Base-by-base conservation (phyloP, 495 filamentous ascomycete genomes). In the Hypoxylon crocopeplum region DNA sequence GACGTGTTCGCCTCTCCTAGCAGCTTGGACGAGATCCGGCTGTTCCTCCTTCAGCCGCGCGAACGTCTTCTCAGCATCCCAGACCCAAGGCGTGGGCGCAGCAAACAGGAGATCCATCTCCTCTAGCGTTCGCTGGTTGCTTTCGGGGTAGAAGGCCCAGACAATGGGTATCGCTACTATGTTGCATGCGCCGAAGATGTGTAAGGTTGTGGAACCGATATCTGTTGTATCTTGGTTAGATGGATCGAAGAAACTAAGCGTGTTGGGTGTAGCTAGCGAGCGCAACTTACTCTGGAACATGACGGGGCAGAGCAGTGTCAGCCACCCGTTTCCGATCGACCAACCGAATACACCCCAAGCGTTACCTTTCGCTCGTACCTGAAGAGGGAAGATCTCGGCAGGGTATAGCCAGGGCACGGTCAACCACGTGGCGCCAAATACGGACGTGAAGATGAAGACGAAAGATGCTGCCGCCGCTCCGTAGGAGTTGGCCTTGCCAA, bases 311-410 rank as follows among this genome's bases (percentile, higher is more conserved):
- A 88, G 72, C 5, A 88, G 79, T 0, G 82, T 86, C 68, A 74
- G 39, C 83, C 84, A 87, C 30, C 84, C 86, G 53, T 88, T 88
- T n/a, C 85, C 86, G 30, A 90, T 88, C 49, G 79, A 83, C 86
- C 87, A 90, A 12, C 87, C 86, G 2, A 90, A 80, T 0, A 89
- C 87, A 60, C 87, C 86, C 84, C 86, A 89, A n/a, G 87, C 84
- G 41, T 88, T 89, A 15, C 87, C 87, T 24, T 85, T 84, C 3
- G 86, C 87, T 19, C 87, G 82, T 7, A 89, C 81, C 20, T 85
- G 79, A 13, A 89, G 70, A 0, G 87, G 87, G 70, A 89, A 89
- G 46, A 89, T 89, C 62, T 90, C 87, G 12, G 86, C 85, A 0
- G 86, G 86, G 51, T 89, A 89, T 3, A 89, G 60, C 86, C 85